Percentiles rank a stretch among this genome's conserved stretches.
Evolutionary conservation across 1,139 yeast genomes (phyloP).

Genomic region (Sugiyamaella sp.): DNA sequence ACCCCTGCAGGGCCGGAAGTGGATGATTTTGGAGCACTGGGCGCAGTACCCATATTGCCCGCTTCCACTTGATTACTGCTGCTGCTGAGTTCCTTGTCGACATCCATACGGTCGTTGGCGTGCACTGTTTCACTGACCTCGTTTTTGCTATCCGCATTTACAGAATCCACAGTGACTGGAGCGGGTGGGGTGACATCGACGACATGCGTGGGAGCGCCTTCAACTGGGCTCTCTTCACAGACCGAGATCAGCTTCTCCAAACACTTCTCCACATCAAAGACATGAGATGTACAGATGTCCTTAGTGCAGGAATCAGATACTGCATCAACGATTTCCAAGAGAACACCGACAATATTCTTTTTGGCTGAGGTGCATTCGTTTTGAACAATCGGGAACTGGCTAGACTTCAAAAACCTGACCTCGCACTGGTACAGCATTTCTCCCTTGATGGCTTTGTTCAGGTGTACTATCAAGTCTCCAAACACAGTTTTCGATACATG

Average conservation of each 20-base stretch:
- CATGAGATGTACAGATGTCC: slow-evolving; percentile 28
- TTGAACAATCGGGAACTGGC: slow-evolving; percentile 49
- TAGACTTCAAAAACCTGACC: slow-evolving; percentile 48
- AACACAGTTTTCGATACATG: slow-evolving; percentile 28
- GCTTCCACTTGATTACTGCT: no score
- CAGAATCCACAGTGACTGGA: neutral
- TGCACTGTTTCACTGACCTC: neutral
- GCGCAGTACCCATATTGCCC: slow-evolving; percentile 17
- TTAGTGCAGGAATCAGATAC: slow-evolving; percentile 35
- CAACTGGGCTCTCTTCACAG: slow-evolving; percentile 23
- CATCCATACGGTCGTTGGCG: slow-evolving; percentile 18
- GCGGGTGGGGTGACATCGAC: slow-evolving; percentile 4
- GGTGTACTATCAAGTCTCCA: slow-evolving; percentile 46
- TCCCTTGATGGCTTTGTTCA: slow-evolving; percentile 42
- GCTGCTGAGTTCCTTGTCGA: no score
- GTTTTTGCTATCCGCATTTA: neutral
- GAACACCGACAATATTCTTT: slow-evolving; percentile 27
- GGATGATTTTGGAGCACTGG: neutral
- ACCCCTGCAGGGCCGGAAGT: neutral
- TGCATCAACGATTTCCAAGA: slow-evolving; percentile 39
- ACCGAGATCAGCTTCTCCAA: slow-evolving; percentile 30
- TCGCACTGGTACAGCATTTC: slow-evolving; percentile 47
- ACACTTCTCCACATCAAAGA: slow-evolving; percentile 29
- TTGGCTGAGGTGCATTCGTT: slow-evolving; percentile 29
- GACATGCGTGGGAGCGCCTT: slow-evolving; percentile 1